These are phyloP conservation scores for Aspergillus fijiensis DNA, from an alignment of 2,329 filamentous ascomycete genomes.

Conservation along the genomic window DNA sequence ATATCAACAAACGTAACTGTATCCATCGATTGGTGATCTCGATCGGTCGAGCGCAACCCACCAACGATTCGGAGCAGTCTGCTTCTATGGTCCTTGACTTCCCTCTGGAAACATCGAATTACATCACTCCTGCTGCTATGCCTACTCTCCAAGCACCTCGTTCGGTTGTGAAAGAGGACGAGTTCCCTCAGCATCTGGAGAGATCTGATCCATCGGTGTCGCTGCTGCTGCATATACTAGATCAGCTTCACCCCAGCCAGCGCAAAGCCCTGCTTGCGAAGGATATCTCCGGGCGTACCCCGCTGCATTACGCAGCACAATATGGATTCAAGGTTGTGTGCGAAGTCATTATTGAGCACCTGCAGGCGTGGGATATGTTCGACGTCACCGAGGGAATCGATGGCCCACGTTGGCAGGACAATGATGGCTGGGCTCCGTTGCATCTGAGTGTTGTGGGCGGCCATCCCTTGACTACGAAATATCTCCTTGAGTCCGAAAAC, in stretches of 20 bases:
- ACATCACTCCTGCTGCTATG: slow-evolving; percentile 75
- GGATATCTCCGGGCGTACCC: slow-evolving; percentile 79
- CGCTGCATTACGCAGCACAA: slow-evolving; percentile 90
- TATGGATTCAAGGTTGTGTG: slow-evolving; percentile 93
- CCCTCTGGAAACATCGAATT: slow-evolving; percentile 62
- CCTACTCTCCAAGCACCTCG: slow-evolving; percentile 62
- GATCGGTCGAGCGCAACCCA: slow-evolving; percentile 72
- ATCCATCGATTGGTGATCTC: slow-evolving; percentile 90
- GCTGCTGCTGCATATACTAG: slow-evolving; percentile 63
- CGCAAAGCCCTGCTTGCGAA: slow-evolving; percentile 64
- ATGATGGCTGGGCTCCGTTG: slow-evolving; percentile 84
- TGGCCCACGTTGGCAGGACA: slow-evolving; percentile 83
- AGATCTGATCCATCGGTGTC: slow-evolving; percentile 75
- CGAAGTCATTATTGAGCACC: slow-evolving; percentile 78
- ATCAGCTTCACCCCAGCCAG: slow-evolving; percentile 67
- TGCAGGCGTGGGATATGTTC: slow-evolving; percentile 88
- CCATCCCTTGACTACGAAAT: slow-evolving; percentile 80
- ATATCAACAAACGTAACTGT: slow-evolving; percentile 92
- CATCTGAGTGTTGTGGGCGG: slow-evolving; percentile 91
- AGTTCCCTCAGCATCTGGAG: slow-evolving; percentile 58
- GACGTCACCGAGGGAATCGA: slow-evolving; percentile 84
- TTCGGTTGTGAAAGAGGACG: slow-evolving; percentile 65
- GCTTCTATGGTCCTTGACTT: slow-evolving; percentile 52
- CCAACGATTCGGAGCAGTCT: slow-evolving; percentile 53
- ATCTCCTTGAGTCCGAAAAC: slow-evolving; percentile 76